These are phyloP conservation scores for Macaranga tanarius DNA, from an alignment of 441 rosid genomes.

Conservation along the genomic window DNA sequence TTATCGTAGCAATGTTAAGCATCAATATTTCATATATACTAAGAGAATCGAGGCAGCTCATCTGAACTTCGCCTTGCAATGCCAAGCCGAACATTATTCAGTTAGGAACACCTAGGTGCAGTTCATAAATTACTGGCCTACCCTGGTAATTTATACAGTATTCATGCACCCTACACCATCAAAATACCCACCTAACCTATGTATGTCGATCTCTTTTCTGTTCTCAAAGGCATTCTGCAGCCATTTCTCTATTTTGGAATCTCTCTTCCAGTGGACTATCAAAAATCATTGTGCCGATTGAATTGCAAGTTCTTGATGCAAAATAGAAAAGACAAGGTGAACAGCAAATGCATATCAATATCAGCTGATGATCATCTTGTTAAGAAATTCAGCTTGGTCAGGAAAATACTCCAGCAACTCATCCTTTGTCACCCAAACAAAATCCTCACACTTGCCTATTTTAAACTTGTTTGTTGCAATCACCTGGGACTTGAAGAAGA, in stretches of 20 bases:
- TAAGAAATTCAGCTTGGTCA: slow-evolving; percentile 61
- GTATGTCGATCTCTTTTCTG: neutral
- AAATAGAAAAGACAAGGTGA: slow-evolving; percentile 5
- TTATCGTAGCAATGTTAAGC: too few relatives aligned
- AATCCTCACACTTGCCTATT: slow-evolving; percentile 68
- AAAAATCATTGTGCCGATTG: neutral
- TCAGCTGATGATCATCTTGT: slow-evolving; percentile 88
- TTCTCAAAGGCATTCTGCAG: slow-evolving; percentile 5
- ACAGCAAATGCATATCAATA: slow-evolving; percentile 9
- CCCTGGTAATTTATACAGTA: neutral
- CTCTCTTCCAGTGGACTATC: slow-evolving; percentile 11
- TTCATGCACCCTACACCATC: neutral
- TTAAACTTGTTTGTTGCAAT: slow-evolving; percentile 55
- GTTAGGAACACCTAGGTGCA: neutral
- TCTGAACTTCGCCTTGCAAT: too few relatives aligned
- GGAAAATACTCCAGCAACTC: slow-evolving; percentile 74
- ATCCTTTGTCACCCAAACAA: slow-evolving; percentile 81
- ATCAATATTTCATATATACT: too few relatives aligned
- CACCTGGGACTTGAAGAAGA: slow-evolving; percentile 91
- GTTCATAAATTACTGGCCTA: neutral
- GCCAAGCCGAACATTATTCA: too few relatives aligned
- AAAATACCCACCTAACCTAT: neutral
- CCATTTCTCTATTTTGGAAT: slow-evolving; percentile 6
- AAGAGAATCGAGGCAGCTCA: too few relatives aligned
- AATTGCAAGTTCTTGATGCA: neutral